A percentile compares a stretch with the other conserved stretches of the same genome.
Evolutionary conservation across 2,329 filamentous ascomycete species (phyloP).

Genomic region (Stenocarpella maydis): DNA sequence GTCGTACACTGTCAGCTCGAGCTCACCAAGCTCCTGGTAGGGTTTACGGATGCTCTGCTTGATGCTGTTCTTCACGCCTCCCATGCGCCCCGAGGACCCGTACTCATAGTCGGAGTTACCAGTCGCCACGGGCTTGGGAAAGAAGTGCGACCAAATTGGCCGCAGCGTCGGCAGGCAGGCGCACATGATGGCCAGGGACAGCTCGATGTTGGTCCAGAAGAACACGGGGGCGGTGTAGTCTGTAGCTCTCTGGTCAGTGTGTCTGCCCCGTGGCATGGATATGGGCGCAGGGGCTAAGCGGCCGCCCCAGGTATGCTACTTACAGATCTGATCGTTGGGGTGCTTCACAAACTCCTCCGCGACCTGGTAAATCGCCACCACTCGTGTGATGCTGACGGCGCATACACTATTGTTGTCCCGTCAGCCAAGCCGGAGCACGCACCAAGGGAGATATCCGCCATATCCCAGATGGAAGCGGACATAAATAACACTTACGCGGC

Average conservation of each 20-base stretch:
- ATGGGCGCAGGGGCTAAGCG: not conserved
- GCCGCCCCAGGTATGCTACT: not conserved
- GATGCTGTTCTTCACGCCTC: not conserved
- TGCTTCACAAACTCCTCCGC: constrained; percentile 8
- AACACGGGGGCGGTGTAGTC: constrained; percentile 7
- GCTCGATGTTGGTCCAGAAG: constrained; percentile 21
- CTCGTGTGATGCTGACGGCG: constrained; percentile 10
- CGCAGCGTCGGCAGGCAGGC: constrained; percentile 12
- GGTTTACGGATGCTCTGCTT: constrained; percentile 18
- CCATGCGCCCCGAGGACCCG: constrained; percentile 14
- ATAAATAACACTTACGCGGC: not conserved
- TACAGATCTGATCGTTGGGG: not conserved
- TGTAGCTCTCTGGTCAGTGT: not conserved
- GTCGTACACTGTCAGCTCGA: constrained; percentile 14
- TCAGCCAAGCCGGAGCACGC: not conserved
- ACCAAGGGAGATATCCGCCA: too few relatives aligned
- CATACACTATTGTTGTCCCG: not conserved
- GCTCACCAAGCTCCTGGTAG: constrained; percentile 3
- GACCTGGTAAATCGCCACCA: not conserved
- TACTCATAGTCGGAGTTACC: constrained; percentile 5
- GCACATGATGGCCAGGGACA: constrained; percentile 21
- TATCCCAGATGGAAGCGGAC: too few relatives aligned
- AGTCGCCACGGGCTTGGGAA: constrained; percentile 19
- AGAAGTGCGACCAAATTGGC: constrained; percentile 23
- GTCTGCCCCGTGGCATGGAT: not conserved